Evolutionary conservation across 2,329 filamentous ascomycete species (phyloP), one percentile per base, ranked within the genome.

Genomic region (Daldinia sp.): DNA sequence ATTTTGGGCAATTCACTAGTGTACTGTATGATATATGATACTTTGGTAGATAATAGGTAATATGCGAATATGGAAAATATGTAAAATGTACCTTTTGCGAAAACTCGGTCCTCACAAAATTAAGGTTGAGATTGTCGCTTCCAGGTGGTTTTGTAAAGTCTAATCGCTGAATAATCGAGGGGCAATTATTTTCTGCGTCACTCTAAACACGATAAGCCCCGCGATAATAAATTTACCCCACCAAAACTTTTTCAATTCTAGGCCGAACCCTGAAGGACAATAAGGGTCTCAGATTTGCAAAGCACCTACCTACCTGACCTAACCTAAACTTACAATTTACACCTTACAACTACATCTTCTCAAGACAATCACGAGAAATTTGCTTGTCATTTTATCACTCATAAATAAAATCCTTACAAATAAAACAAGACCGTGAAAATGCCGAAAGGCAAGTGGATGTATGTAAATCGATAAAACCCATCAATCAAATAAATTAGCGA

Each of bases 401-500:
- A 28, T n/a, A 28, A 48, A 1, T 6, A 15, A 48, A 48, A 4
- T 4, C 46, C 6, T 13, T n/a, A n/a, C 6, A 33, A 33, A 33
- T 13, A 18, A 28, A 50, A 3, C 20, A 50, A 50, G 6, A 30
- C 9, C 30, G 69, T 83, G 91, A 54, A 85, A 53, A 95, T 95
- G 92, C 87, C 91, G 75, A 88, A 88, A 75, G 89, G 89, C 81
- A 90, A 90, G 84, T 93, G 92, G 88, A 93, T 92, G 89, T 91
- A 83, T 74, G 87, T 81, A 60, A 59, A 15, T 20, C 26, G 18
- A 30, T 18, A 20, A 6, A 41, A 18, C 10, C 23, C 33, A 10
- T 35, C 33, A 35, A 54, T 26, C 33, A 54, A 23, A 35, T 37
- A 12, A 39, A 44, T 37, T 42, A 7, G 23, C 41, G 18, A 60